Evolutionary conservation across 345 rosid species (phyloP), one percentile per base, ranked within the genome.

Genomic region (Rhizophora apiculata): DNA sequence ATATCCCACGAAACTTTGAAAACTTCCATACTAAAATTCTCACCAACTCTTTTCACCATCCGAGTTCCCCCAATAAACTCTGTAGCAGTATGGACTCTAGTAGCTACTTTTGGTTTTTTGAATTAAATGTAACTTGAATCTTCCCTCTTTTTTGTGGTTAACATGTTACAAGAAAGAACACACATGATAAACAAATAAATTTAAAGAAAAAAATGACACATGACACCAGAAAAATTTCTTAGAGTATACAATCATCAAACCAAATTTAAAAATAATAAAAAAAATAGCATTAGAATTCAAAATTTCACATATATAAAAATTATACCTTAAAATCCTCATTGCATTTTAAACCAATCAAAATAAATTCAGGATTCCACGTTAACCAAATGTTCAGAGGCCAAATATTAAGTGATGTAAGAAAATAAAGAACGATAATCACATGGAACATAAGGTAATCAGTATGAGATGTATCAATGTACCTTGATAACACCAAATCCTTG

Each of bases 401-500:
- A 39, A 39, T 39, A 39, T 39, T 37, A 2, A 39, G 4, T 9
- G 3, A 16, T 2, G 8, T 54, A 3, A 0, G n/a, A 67, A 8
- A 2, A 24, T 21, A 49, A 48, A 31, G 53, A 39, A 39, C 22
- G 56, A 19, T 30, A 22, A 31, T 65, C 0, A 10, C 18, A 30
- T n/a, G 11, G 55, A 65, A 10, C 22, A 64, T 5, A n/a, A 51
- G 60, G 60, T 21, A 51, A 30, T 18, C 27, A 19, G 24, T 22
- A 58, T 31, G 21, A 67, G 27, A 51, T 15, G 61, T 52, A 39
- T 46, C 56, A 15, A 11, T 18, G 29, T 27, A 49, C 73, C 73
- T 69, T 69, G 11, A 69, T 27, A 60, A 60, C 54, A 31, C 66
- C 66, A 51, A 69, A 69, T 51, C 73, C 61, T 69, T 69, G 66